Evolutionary conservation across 306 rosid species (phyloP).

Genomic region (Malus sieversii): DNA sequence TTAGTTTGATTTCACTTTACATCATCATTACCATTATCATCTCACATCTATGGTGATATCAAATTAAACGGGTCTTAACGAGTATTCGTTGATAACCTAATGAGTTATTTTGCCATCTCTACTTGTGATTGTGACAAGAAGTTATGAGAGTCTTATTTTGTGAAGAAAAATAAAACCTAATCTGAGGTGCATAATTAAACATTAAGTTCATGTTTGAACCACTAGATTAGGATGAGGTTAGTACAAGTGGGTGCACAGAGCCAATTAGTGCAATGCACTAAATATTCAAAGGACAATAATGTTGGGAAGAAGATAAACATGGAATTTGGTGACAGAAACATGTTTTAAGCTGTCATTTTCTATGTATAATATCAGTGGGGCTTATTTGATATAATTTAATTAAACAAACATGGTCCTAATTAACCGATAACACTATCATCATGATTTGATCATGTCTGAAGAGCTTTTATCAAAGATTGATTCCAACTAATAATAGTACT

Average conservation of each 20-base stretch:
- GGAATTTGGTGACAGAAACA: slow-evolving; percentile 66
- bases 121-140: too few relatives aligned
- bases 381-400: neutral
- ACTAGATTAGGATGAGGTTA: slow-evolving; percentile 8
- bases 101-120: too few relatives aligned
- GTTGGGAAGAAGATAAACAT: slow-evolving; percentile 32
- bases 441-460: slow-evolving; percentile 18
- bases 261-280: slow-evolving; percentile 17
- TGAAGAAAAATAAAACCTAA: neutral
- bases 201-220: neutral
- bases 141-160: neutral
- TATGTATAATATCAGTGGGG: slow-evolving; percentile 15
- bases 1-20: too few relatives aligned
- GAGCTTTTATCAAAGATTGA: slow-evolving; percentile 22
- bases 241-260: slow-evolving; percentile 23
- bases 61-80: too few relatives aligned
- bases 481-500: slow-evolving; percentile 12
- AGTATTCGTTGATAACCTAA: too few relatives aligned
- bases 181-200: neutral
- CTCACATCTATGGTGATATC: too few relatives aligned
- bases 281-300: slow-evolving; percentile 8
- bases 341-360: slow-evolving; percentile 30
- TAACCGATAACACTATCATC: neutral
- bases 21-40: too few relatives aligned
- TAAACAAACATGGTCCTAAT: slow-evolving; percentile 7